These are phyloP conservation scores for Trichomonascus vanleenenianus DNA, from an alignment of 805 yeast genomes.

Conservation along the genomic window DNA sequence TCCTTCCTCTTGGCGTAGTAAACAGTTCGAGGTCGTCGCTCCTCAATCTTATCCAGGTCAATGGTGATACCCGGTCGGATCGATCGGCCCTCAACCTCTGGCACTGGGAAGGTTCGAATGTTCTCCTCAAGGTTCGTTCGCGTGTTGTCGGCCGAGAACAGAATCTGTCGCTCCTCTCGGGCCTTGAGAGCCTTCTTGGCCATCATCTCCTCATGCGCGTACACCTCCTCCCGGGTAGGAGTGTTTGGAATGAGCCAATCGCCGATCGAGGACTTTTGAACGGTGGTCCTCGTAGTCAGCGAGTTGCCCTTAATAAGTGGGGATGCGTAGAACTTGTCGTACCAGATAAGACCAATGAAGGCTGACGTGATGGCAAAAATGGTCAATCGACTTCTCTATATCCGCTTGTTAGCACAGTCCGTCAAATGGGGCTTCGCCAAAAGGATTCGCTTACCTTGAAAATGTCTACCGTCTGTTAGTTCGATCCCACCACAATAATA, in stretches of 20 bases:
- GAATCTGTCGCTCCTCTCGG: constrained; percentile 10
- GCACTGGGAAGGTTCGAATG: constrained; percentile 24
- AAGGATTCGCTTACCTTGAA: no score
- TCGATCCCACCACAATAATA: background rate
- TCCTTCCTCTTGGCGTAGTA: constrained; percentile 2
- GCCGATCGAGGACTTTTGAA: constrained; percentile 17
- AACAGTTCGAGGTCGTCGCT: constrained; percentile 24
- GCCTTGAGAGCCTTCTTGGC: constrained; percentile 8
- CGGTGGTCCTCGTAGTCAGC: no score
- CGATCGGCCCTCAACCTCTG: constrained; percentile 21
- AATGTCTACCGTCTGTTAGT: background rate
- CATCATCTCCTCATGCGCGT: constrained; percentile 9
- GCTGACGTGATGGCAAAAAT: constrained; percentile 1
- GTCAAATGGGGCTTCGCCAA: no score
- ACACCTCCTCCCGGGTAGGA: constrained; percentile 9
- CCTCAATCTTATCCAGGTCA: constrained; percentile 19
- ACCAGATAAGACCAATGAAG: constrained; percentile 15
- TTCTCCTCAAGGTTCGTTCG: constrained; percentile 12
- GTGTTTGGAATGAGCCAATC: constrained; percentile 16
- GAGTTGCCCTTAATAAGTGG: constrained; percentile 3
- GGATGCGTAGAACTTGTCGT: constrained; percentile 14
- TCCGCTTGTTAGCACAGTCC: background rate
- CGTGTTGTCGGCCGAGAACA: constrained; percentile 13
- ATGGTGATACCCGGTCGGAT: constrained; percentile 18
- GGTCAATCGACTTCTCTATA: constrained; percentile 1